These are phyloP conservation scores for Phellopilus nigrolimitatus DNA, from an alignment of 1,284 basidiomycete genomes.

Conservation along the genomic window DNA sequence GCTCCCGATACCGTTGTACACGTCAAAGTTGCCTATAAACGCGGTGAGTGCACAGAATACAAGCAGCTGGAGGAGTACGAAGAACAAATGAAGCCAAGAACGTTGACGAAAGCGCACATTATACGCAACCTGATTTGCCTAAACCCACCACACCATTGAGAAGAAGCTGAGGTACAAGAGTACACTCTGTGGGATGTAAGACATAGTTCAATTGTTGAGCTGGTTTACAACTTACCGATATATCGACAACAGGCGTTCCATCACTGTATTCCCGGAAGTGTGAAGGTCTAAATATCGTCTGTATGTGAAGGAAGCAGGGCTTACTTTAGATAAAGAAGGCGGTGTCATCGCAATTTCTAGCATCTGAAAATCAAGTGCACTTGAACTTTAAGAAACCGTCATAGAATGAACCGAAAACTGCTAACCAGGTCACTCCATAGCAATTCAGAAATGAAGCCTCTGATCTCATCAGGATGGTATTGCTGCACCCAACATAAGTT, in stretches of 20 bases:
- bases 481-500: no score
- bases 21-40: conserved; percentile 21
- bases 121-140: conserved; percentile 19
- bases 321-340: conserved; percentile 10
- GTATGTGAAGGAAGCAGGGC: not conserved
- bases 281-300: no score
- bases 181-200: conserved; percentile 2
- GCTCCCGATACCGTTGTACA: conserved; percentile 7
- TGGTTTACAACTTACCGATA: not conserved
- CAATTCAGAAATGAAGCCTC: conserved; percentile 6
- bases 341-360: conserved; percentile 15
- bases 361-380: not conserved
- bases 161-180: conserved; percentile 17
- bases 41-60: conserved; percentile 20
- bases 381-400: not conserved
- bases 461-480: conserved; percentile 8
- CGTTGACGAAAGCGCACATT: conserved; percentile 18
- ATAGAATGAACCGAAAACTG: not conserved
- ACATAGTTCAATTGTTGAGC: not conserved
- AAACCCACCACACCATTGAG: conserved; percentile 22
- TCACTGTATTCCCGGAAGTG: conserved; percentile 1
- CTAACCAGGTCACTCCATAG: conserved; percentile 14
- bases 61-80: conserved; percentile 18
- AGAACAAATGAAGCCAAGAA: conserved; percentile 19
- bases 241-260: conserved; percentile 12